Conservation (phyloP, 257 asterid species). For the Datura wrightii region DNA sequence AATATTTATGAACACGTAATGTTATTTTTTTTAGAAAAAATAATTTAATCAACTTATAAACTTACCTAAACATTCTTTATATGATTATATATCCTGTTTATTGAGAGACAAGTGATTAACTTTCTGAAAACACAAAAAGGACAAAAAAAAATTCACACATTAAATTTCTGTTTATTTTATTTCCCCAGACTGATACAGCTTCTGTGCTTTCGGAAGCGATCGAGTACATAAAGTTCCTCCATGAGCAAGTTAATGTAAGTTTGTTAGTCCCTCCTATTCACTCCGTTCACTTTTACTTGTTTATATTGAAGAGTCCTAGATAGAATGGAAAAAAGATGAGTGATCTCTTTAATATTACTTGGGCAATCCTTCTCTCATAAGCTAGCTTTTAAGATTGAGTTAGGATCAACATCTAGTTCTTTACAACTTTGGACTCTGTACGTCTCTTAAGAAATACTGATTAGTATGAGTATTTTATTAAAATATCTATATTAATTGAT, state of each 20-base stretch:
- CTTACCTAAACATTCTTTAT: background rate
- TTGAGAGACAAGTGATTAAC: background rate
- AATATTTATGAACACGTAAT: background rate
- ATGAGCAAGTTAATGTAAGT: constrained; percentile 88
- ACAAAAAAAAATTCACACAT: too few relatives aligned
- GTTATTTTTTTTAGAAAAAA: background rate
- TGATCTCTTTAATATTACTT: too few relatives aligned
- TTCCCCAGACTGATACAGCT: constrained; percentile 89
- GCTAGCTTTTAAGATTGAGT: too few relatives aligned
- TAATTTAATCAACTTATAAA: background rate
- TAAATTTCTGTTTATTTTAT: background rate
- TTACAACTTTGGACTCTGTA: too few relatives aligned
- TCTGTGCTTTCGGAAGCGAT: constrained; percentile 93
- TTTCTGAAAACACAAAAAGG: background rate
- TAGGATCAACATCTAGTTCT: too few relatives aligned
- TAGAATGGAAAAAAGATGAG: too few relatives aligned
- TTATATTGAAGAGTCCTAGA: too few relatives aligned
- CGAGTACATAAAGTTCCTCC: constrained; percentile 85
- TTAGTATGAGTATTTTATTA: too few relatives aligned
- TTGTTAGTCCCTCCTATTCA: background rate
- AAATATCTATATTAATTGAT: too few relatives aligned
- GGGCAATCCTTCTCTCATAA: too few relatives aligned
- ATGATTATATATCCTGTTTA: background rate
- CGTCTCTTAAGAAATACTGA: too few relatives aligned
- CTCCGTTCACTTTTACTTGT: too few relatives aligned